Percentiles rank a stretch among this genome's conserved stretches.
Conservation (phyloP, 176 grass and related monocot genomes). For the Areca catechu region DNA sequence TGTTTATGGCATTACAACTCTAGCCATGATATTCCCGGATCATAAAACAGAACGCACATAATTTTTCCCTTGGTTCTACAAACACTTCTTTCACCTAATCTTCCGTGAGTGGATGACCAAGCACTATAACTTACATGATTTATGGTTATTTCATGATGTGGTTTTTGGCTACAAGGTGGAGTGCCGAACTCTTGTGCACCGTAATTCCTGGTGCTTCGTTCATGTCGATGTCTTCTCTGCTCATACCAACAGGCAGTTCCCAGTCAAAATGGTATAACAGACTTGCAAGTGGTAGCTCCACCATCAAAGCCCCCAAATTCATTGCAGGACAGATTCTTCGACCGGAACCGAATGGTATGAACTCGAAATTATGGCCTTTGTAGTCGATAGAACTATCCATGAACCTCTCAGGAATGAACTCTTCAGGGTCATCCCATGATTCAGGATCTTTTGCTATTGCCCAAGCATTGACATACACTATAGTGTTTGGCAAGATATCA, state of each 20-base stretch:
- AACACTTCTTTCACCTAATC: no score
- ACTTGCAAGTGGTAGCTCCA: slow-evolving; percentile 20
- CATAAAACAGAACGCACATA: no score
- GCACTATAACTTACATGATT: no score
- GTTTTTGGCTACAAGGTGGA: slow-evolving; percentile 10
- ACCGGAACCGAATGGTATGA: slow-evolving; percentile 28
- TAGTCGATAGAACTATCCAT: slow-evolving; percentile 7
- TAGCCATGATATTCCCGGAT: no score
- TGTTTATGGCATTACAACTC: no score
- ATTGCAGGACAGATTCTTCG: slow-evolving; percentile 29
- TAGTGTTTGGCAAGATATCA: slow-evolving; percentile 19
- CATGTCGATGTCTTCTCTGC: slow-evolving; percentile 16
- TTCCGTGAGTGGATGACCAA: no score
- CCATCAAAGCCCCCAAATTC: slow-evolving; percentile 4
- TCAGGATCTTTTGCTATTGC: slow-evolving; percentile 31
- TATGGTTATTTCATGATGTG: no score
- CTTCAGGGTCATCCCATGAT: slow-evolving; percentile 18
- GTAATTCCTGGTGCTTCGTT: slow-evolving; percentile 5
- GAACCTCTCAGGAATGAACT: slow-evolving; percentile 33
- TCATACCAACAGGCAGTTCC: slow-evolving; percentile 11
- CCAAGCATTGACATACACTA: slow-evolving; percentile 20
- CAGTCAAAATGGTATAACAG: slow-evolving; percentile 27
- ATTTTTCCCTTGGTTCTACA: slow-evolving; percentile 5
- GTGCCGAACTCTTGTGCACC: slow-evolving; percentile 12
- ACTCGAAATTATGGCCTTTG: slow-evolving; percentile 21